Base-by-base conservation (phyloP, 768 basidiomycete species). In the Rhodotorula diobovata region DNA sequence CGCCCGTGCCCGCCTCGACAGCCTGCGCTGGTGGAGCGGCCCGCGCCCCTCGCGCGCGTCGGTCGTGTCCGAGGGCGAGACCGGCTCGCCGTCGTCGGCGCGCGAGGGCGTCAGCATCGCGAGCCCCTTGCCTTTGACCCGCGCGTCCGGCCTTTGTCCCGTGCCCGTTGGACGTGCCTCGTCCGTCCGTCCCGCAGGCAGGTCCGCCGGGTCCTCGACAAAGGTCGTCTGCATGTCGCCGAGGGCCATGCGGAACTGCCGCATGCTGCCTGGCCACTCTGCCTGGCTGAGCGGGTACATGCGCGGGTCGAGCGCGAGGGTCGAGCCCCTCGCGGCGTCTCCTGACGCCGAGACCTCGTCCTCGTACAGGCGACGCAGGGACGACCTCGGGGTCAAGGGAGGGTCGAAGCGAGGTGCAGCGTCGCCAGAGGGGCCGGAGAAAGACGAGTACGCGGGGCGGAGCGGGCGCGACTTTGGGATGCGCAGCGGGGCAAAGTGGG, bases 401-500 rank as follows among this genome's bases (percentile, higher is more conserved):
- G 21, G 30, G 46, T 11, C 30, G 39, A 35, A 58, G 41, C 59
- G 45, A 0, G 32, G 25, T 7, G 59, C 53, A 25, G 41, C 59
- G 9, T 32, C 50, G 34, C 51, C 41, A 1, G 66, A 68, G 15
- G 67, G 61, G 35, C 34, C 54, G 34, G 58, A 50, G 45, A 68
- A 63, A 16, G 61, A 57, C 20, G 63, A 39, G 63, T n/a, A 21
- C 39, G 45, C 43, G 18, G 71, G 51, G 23, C 57, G 62, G 46
- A 72, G 34, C 10, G 55, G 20, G 25, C 56, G 54, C n/a, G 65
- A 46, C 21, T 59, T 60, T 1, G 74, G 70, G 30, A 75, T 64
- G 30, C 62, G 64, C 58, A 76, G 55, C 12, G 76, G 76, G 8
- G 76, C 76, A 50, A 74, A 76, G 54, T 67, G 57, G 30, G 73